These are phyloP conservation scores for Xylariaceae sp. DNA, from an alignment of 2,329 filamentous ascomycete genomes.

Conservation along the genomic window DNA sequence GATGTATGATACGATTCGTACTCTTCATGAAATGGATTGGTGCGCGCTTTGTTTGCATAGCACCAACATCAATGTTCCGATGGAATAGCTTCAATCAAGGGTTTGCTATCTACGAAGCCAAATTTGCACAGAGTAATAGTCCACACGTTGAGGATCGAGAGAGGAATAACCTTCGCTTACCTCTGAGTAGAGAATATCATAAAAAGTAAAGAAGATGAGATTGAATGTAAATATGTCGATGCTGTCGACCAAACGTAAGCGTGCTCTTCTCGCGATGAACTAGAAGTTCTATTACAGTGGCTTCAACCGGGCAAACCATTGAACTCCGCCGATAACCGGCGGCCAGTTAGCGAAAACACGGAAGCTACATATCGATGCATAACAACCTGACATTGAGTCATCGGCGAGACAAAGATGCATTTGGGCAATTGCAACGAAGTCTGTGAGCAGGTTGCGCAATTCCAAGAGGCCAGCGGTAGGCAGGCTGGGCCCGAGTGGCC, in stretches of 20 bases:
- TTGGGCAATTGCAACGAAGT: neutral
- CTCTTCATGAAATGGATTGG: too few species aligned
- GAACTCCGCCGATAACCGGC: conserved; percentile 12
- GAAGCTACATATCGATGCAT: neutral
- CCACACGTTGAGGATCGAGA: neutral
- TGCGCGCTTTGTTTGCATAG: too few species aligned
- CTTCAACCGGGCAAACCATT: neutral
- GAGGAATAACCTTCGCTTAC: neutral
- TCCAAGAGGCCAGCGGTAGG: neutral
- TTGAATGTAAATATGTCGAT: neutral
- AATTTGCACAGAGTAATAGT: too few species aligned
- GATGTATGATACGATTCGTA: too few species aligned
- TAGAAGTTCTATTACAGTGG: neutral
- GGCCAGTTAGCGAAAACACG: conserved; percentile 8
- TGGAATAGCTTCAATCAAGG: too few species aligned
- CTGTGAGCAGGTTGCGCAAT: neutral
- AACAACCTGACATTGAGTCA: neutral
- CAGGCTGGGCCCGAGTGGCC: neutral
- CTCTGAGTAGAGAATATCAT: neutral
- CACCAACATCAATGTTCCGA: too few species aligned
- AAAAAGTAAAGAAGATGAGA: neutral
- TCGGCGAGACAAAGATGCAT: neutral
- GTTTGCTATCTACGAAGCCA: too few species aligned
- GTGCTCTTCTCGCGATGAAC: neutral
- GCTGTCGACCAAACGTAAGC: neutral